These are phyloP conservation scores for Gossypium gossypioides DNA, from an alignment of 441 rosid species.

Conservation along the genomic window DNA sequence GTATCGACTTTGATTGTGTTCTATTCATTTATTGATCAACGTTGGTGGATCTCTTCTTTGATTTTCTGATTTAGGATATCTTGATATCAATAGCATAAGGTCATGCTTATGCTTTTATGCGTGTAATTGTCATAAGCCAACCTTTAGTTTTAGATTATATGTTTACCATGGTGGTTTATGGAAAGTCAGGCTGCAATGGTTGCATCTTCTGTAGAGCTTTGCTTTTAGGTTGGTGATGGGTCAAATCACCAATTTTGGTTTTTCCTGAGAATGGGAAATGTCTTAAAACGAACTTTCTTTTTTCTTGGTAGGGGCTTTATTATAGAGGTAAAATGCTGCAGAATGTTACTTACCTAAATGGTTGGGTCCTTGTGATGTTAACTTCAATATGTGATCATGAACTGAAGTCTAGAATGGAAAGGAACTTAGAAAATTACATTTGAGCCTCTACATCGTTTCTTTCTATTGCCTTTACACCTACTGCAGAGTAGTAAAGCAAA, in stretches of 20 bases:
- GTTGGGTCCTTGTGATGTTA: conserved; percentile 18
- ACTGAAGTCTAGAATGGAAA: conserved; percentile 14
- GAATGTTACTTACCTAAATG: conserved; percentile 12
- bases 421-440: conserved; percentile 1
- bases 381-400: conserved; percentile 17
- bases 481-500: not conserved
- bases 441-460: not conserved
- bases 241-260: conserved; percentile 24
- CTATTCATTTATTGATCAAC: not conserved
- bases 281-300: not conserved
- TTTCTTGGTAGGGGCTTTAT: not conserved
- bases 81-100: not conserved
- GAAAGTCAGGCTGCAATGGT: conserved; percentile 15
- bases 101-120: not conserved
- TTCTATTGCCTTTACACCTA: not conserved
- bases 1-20: not conserved
- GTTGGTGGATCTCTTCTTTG: not conserved
- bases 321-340: conserved; percentile 14
- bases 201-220: conserved; percentile 17
- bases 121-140: not conserved
- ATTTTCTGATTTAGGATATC: not conserved
- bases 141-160: conserved; percentile 10
- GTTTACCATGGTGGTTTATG: conserved; percentile 17
- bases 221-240: conserved; percentile 24
- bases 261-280: conserved; percentile 16